Base-by-base conservation (phyloP, 495 filamentous ascomycete genomes). In the Aspergillus nanangensis region DNA sequence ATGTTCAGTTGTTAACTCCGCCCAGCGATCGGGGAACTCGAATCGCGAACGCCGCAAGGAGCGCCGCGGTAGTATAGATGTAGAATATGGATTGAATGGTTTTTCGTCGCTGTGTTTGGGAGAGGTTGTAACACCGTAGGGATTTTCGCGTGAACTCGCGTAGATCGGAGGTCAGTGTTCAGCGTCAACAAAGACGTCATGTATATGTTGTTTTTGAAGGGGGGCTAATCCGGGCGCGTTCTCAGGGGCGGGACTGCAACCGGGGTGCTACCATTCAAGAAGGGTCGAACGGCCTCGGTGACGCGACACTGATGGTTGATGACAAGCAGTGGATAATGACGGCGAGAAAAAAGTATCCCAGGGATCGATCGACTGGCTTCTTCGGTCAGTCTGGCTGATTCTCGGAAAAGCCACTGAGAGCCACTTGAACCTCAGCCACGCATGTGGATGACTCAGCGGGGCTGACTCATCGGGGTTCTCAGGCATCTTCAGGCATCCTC, bases 161-260 rank as follows among this genome's bases (percentile, higher is more conserved):
- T 32, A 43, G 40, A 52, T 52, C 47, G 54, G 46, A 47, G 54
- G 44, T 32, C 39, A 49, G 33, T 39, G 24, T 19, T 52, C 42
- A 42, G 47, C 62, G 58, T 71, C 61, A 68, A 69, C 64, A 71
- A 65, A 69, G 65, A 69, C 67, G 67, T 69, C 67, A 71, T 71
- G 59, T 66, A 64, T 60, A 41, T 47, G 22, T 36, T 46, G 49
- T 51, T 55, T n/a, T 36, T 19, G 41, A 34, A 27, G 34, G 36
- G 41, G 40, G 38, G 37, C 24, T 31, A 18, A 15, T 15, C 18
- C 44, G 38, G 56, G 56, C 60, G 67, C 50, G 63, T 58, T 39
- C 37, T 38, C 39, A 54, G 44, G 50, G 33, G 52, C 15, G 25
- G 11, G 25, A 32, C 25, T 5, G 25, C 34, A 34, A n/a, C n/a